Base-by-base conservation (phyloP, 805 yeast species). In the Maudiozyma saulgeensis region DNA sequence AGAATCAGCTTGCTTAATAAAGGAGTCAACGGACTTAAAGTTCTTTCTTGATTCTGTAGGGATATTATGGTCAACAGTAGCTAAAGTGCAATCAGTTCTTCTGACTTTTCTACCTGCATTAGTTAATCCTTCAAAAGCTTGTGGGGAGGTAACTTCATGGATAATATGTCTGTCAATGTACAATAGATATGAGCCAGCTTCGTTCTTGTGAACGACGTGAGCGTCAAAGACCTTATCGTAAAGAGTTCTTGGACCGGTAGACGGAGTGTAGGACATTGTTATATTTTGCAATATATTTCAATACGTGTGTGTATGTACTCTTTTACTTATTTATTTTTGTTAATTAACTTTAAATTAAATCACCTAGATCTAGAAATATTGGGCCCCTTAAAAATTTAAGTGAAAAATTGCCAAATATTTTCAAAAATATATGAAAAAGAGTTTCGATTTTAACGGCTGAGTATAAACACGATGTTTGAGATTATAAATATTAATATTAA, bases 121-220 rank as follows among this genome's bases (percentile, higher is more conserved):
- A 55, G 76, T 78, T 60, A 93, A 78, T 46, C 99, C 99, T 72
- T 93, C 99, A 64, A 93, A 93, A 11, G 99, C 99, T 71, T 93
- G 99, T 35, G 99, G 99, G 28, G 98, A 91, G 1, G 99, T 93
- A 47, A 93, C 99, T 72, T 93, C 99, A 69, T 93, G 99, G 46
- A 93, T 96, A 58, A 93, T 76, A 69, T 93, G 99, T 71, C 99
- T 87, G 71, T 93, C 99, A 52, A 93, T 91, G 70, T 87, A 93
- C 53, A 93, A 70, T 54, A 93, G 75, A 64, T 78, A 84, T 19
- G 96, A 89, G 26, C 95, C 95, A 35, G 87, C 79, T 48, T 87
- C 91, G 59, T 88, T 96, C 63, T 80, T 75, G 71, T 89, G 90
- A 56, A 93, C 99, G 51, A 91, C 73, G 66, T 93, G 98, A 77